Percentiles rank a stretch among this genome's conserved stretches.
These are phyloP conservation scores for Metarhizium brunneum DNA, from an alignment of 2,329 filamentous ascomycete genomes.

Conservation along the genomic window DNA sequence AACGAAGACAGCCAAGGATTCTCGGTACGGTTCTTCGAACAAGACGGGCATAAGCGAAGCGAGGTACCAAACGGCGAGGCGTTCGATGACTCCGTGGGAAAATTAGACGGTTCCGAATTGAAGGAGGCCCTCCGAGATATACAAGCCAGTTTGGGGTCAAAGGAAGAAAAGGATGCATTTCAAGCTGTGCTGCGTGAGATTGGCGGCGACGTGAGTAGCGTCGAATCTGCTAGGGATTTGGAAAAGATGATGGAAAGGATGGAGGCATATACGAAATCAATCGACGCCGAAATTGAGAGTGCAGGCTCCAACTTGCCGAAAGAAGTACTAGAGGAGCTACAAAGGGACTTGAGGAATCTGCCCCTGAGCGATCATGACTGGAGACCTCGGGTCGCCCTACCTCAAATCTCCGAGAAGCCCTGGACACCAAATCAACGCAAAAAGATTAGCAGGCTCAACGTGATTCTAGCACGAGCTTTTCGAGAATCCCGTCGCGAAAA, in stretches of 20 bases:
- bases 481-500: constrained; percentile 18
- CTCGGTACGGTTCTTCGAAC: constrained; percentile 39
- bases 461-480: constrained; percentile 17
- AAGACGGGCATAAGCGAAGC: constrained; percentile 27
- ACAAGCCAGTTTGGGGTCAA: constrained; percentile 25
- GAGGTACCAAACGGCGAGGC: constrained; percentile 30
- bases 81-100: constrained; percentile 29
- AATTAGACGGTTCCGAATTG: constrained; percentile 25
- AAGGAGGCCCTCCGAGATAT: constrained; percentile 27
- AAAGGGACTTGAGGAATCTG: constrained; percentile 17
- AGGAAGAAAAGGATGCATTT: constrained; percentile 25
- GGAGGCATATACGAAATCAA: constrained; percentile 24
- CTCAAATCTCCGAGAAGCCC: constrained; percentile 26
- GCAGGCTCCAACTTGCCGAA: constrained; percentile 21
- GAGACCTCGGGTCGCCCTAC: constrained; percentile 14
- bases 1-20: constrained; percentile 13
- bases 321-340: constrained; percentile 23
- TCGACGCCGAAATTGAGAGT: constrained; percentile 25
- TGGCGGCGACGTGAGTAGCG: constrained; percentile 19
- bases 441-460: constrained; percentile 28
- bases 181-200: constrained; percentile 25
- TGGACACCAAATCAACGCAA: constrained; percentile 29
- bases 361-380: constrained; percentile 14
- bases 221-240: constrained; percentile 23
- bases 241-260: constrained; percentile 25